A percentile compares a stretch with the other conserved stretches of the same genome.
Conservation (phyloP, 352 stramenopile species). For the Elongisporangium prolatum region DNA sequence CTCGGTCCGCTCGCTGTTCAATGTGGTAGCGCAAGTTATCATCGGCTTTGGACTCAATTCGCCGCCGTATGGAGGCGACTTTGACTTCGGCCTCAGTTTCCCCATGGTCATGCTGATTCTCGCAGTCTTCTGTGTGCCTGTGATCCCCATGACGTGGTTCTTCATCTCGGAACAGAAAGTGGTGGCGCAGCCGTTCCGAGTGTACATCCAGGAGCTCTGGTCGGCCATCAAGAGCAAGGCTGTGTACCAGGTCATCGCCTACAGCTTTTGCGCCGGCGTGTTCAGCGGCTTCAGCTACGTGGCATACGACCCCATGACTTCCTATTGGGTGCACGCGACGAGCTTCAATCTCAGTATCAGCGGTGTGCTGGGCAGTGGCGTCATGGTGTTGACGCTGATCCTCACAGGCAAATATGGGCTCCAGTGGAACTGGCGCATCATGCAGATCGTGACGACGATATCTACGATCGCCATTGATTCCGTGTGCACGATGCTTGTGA, state of each 20-base stretch:
- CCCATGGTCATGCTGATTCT: conserved; percentile 29
- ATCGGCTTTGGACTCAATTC: conserved; percentile 37
- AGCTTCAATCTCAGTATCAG: conserved; percentile 42
- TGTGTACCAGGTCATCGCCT: conserved; percentile 52
- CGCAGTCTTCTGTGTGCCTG: conserved; percentile 28
- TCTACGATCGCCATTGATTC: conserved; percentile 37
- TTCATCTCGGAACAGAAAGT: conserved; percentile 43
- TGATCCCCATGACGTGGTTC: conserved; percentile 45
- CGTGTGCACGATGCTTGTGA: conserved; percentile 46
- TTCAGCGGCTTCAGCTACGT: conserved; percentile 45
- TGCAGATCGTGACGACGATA: conserved; percentile 36
- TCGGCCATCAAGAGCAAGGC: conserved; percentile 33
- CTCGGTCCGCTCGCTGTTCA: conserved; percentile 38
- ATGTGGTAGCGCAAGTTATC: conserved; percentile 27
- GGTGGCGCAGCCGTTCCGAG: conserved; percentile 16
- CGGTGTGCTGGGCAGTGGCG: conserved; percentile 34
- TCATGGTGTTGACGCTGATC: conserved; percentile 36
- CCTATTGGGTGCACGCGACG: conserved; percentile 43
- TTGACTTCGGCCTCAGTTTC: conserved; percentile 39
- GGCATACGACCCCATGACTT: conserved; percentile 38
- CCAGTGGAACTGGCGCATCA: conserved; percentile 49
- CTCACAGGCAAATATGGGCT: conserved; percentile 43
- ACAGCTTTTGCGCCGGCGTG: conserved; percentile 28
- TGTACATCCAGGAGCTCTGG: conserved; percentile 44
- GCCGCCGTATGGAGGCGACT: conserved; percentile 36